A percentile compares a stretch with the other conserved stretches of the same genome.
phyloP scores from a whole-genome alignment of 768 basidiomycete species.

The Leccinum obscurum region DNA sequence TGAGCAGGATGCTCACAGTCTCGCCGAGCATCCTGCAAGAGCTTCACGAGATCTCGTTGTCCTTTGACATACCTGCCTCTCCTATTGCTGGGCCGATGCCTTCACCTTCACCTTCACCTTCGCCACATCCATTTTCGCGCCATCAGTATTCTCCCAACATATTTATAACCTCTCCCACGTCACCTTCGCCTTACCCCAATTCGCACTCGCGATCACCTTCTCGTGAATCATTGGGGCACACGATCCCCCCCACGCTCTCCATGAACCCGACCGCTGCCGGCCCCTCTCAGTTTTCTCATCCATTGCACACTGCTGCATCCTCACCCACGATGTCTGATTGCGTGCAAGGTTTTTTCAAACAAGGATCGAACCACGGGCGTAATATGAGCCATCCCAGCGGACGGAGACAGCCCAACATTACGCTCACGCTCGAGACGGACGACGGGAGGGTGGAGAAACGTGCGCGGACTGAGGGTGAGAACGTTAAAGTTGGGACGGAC shows the following conservation, averaged over 20 bases:
- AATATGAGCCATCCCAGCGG: slow-evolving; percentile 30
- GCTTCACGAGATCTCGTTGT: slow-evolving; percentile 28
- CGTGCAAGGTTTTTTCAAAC: slow-evolving; percentile 11
- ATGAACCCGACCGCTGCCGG: slow-evolving; percentile 6
- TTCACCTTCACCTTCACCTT: slow-evolving; percentile 31
- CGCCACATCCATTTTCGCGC: slow-evolving; percentile 18
- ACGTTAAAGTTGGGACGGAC: slow-evolving; percentile 5
- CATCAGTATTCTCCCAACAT: slow-evolving; percentile 57
- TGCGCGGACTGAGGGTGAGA: slow-evolving; percentile 20
- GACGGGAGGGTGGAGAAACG: slow-evolving; percentile 28
- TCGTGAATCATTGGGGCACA: slow-evolving; percentile 18
- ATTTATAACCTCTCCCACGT: slow-evolving; percentile 65
- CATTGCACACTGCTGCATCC: slow-evolving; percentile 29
- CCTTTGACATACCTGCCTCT: slow-evolving; percentile 24
- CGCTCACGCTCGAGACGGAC: slow-evolving; percentile 29
- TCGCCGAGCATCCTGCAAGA: slow-evolving; percentile 25
- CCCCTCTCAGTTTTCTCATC: slow-evolving; percentile 11
- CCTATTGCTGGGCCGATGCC: slow-evolving; percentile 15
- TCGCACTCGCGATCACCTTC: slow-evolving; percentile 23
- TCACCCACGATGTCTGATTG: slow-evolving; percentile 31
- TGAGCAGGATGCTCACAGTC: slow-evolving; percentile 17
- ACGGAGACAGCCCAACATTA: slow-evolving; percentile 32
- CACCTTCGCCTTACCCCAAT: slow-evolving; percentile 33
- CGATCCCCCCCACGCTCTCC: slow-evolving; percentile 13
- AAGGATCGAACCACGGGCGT: slow-evolving; percentile 21